Evolutionary conservation across 306 rosid genomes (phyloP).

Genomic region (Cotoneaster glaucophyllus): DNA sequence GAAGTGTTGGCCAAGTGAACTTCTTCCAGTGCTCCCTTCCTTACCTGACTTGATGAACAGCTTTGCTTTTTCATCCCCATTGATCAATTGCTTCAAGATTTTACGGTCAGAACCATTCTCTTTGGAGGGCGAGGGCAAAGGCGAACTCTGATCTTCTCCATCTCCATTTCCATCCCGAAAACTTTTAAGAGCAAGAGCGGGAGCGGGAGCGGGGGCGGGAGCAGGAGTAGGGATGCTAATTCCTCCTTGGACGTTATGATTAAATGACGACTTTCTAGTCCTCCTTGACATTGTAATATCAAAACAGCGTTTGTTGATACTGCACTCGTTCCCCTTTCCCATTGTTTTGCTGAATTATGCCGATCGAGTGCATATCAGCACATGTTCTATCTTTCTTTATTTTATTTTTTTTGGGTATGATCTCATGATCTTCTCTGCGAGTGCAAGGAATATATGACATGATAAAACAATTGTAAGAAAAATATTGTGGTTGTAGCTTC

Average conservation of each 20-base stretch:
- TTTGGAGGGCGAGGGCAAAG: background rate
- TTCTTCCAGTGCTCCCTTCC: conserved; percentile 24
- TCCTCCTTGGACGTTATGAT: background rate
- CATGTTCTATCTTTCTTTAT: background rate
- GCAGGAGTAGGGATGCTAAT: background rate
- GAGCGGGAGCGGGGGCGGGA: background rate
- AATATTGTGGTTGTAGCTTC: background rate
- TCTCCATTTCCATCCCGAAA: conserved; percentile 11
- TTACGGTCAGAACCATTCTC: conserved; percentile 28
- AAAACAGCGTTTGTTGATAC: conserved; percentile 38
- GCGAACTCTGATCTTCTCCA: background rate
- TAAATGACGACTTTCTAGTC: conserved; percentile 49
- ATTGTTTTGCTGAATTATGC: background rate
- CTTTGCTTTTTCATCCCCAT: conserved; percentile 21
- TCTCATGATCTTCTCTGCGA: background rate
- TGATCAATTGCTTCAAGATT: conserved; percentile 72
- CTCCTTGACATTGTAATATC: conserved; percentile 81
- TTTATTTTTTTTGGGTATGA: background rate
- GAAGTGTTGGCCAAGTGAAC: conserved; percentile 63
- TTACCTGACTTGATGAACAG: background rate
- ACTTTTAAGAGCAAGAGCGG: background rate
- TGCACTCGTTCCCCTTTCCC: conserved; percentile 35
- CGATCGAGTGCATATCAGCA: background rate
- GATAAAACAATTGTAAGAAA: background rate
- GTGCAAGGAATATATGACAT: background rate